Base-by-base conservation (phyloP, 202 grass and related monocot species). In the Schoenoplectus triqueter region DNA sequence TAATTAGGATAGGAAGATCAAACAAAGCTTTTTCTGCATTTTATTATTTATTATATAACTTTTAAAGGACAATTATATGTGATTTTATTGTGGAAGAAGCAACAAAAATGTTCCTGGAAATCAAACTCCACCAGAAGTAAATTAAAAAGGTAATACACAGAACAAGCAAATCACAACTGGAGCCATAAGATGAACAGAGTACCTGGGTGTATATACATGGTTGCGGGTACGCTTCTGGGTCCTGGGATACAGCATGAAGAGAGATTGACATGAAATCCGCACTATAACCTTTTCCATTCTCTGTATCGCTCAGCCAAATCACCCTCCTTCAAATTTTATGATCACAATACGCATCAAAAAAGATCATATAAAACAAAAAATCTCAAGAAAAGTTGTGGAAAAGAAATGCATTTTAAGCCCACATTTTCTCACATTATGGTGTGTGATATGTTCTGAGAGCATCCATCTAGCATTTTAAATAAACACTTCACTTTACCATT, bases 151-250 rank as follows among this genome's bases (percentile, higher is more conserved):
- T 7, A 13, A 78, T 10, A 59, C 22, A 78, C 11, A 76, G 61
- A 63, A 75, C 48, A 10, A 75, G 15, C 51, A 41, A 4, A 65
- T 15, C 17, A 14, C n/a, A 69, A 84, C 20, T 41, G 9, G 0
- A 45, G 64, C 5, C 31, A 20, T 11, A 20, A 39, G 22, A 31
- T 14, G 60, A 62, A 44, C 61, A 14, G 71, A 14, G 71, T 85
- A 99, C 96, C 96, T 99, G 93, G 21, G 93, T 86, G 75, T 96
- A 99, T 55, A 99, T 84, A 84, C 96, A 96, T 5, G 96, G 91
- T 7, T 86, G 78, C 7, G 91, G 90, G 22, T 99, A 99, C 1
- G 93, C 88, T 84, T 96, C 96, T 17, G 81, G 93, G 69, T 99
- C 91, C 65, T 91, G 91, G 2, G 96, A 99, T 46, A 99, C 93